A percentile compares a stretch with the other conserved stretches of the same genome.
phyloP scores from a whole-genome alignment of 192 early-diverging fungal species.

The Backusella macrospora region DNA sequence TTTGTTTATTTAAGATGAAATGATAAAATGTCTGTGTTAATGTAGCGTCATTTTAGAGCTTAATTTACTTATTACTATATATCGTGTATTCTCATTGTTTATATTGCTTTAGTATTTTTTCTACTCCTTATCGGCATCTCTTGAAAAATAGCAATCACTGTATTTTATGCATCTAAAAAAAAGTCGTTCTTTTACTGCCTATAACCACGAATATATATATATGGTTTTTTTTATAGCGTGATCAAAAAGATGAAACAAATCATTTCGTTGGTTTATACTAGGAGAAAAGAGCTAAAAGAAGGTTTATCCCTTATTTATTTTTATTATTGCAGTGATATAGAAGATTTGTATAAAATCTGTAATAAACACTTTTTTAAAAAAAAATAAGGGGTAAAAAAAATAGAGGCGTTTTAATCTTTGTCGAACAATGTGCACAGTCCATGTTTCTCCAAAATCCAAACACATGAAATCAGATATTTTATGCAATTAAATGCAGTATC shows the following conservation, averaged over 20 bases:
- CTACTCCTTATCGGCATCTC: not conserved
- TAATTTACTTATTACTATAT: no score
- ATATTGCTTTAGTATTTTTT: no score
- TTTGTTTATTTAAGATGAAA: not conserved
- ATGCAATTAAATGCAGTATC: conserved; percentile 1
- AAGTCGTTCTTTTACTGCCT: not conserved
- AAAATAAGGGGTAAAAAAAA: not conserved
- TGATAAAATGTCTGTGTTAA: not conserved
- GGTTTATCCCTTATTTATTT: not conserved
- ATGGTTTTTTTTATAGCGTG: not conserved
- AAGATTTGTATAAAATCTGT: no score
- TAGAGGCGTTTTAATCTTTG: not conserved
- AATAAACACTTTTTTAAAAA: no score
- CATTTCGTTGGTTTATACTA: not conserved
- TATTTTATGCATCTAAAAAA: not conserved
- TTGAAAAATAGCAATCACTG: not conserved
- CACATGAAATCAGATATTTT: not conserved
- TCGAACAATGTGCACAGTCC: conserved; percentile 9
- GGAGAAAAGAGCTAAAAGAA: not conserved
- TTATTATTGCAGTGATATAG: not conserved
- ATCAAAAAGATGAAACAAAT: not conserved
- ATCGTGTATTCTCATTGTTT: no score
- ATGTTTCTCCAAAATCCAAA: conserved; percentile 3
- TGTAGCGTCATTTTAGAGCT: not conserved
- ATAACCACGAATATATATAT: not conserved